phyloP scores from a whole-genome alignment of 176 grass and related monocot genomes.

The Leersia perrieri region DNA sequence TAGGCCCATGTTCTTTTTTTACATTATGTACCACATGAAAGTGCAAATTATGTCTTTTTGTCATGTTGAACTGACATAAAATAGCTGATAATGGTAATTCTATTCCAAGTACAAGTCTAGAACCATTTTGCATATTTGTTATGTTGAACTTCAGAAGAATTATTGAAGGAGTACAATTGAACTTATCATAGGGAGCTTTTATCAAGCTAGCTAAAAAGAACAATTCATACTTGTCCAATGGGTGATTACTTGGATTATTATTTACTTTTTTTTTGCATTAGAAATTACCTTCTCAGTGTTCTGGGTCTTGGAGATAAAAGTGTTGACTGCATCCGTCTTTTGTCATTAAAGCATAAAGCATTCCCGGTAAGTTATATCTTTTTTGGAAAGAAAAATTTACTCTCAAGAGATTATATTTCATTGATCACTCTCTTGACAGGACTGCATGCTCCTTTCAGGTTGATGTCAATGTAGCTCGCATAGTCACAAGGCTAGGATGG shows the following conservation, averaged over 20 bases:
- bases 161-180: background rate
- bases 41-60: background rate
- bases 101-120: background rate
- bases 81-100: background rate
- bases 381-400: background rate
- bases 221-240: conserved; percentile 20
- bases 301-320: conserved; percentile 52
- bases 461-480: conserved; percentile 54
- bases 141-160: background rate
- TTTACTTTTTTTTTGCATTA: conserved; percentile 27
- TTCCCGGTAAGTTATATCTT: conserved; percentile 49
- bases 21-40: background rate
- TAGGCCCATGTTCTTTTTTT: conserved; percentile 5
- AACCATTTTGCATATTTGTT: conserved; percentile 16
- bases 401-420: conserved; percentile 8
- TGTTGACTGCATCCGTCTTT: conserved; percentile 53
- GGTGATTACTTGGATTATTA: conserved; percentile 21
- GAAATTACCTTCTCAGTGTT: conserved; percentile 48
- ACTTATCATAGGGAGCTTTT: conserved; percentile 21
- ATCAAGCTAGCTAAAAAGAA: background rate
- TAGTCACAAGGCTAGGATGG: conserved; percentile 60
- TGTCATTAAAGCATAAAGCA: conserved; percentile 51
- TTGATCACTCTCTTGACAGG: background rate
- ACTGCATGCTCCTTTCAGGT: conserved; percentile 40
- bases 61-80: conserved; percentile 19